Conservation (phyloP, 345 rosid genomes). For the Erucastrum elatum region DNA sequence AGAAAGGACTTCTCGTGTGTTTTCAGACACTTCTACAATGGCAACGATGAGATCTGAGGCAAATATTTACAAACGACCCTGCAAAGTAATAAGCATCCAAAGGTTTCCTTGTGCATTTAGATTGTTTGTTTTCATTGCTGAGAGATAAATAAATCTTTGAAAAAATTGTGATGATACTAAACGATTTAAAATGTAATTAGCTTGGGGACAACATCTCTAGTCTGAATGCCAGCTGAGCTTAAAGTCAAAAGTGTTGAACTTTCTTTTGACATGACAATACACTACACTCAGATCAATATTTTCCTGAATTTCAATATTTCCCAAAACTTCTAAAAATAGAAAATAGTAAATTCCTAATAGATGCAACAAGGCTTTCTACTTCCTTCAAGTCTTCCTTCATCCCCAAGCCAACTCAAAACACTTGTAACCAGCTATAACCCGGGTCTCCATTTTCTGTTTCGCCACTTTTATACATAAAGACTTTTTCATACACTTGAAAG, state of each 20-base stretch:
- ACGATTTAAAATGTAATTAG: too few relatives aligned
- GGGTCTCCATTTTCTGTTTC: slow-evolving; percentile 61
- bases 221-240: background rate
- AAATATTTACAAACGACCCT: background rate
- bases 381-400: slow-evolving; percentile 56
- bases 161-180: too few relatives aligned
- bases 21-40: slow-evolving; percentile 71
- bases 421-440: slow-evolving; percentile 46
- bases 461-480: slow-evolving; percentile 41
- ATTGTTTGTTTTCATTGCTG: slow-evolving; percentile 2
- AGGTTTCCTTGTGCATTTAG: background rate
- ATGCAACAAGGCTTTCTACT: slow-evolving; percentile 41
- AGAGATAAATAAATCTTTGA: too few relatives aligned
- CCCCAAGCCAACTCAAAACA: slow-evolving; percentile 62
- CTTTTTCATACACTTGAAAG: slow-evolving; percentile 53
- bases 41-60: slow-evolving; percentile 49
- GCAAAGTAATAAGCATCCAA: background rate
- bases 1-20: slow-evolving; percentile 79
- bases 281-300: background rate
- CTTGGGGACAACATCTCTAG: background rate
- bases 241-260: background rate
- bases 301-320: background rate
- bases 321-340: background rate
- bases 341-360: background rate
- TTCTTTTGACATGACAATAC: background rate